Evolutionary conservation across 768 basidiomycete species (phyloP).

Genomic region (Sistotremastrum niveocremeum): DNA sequence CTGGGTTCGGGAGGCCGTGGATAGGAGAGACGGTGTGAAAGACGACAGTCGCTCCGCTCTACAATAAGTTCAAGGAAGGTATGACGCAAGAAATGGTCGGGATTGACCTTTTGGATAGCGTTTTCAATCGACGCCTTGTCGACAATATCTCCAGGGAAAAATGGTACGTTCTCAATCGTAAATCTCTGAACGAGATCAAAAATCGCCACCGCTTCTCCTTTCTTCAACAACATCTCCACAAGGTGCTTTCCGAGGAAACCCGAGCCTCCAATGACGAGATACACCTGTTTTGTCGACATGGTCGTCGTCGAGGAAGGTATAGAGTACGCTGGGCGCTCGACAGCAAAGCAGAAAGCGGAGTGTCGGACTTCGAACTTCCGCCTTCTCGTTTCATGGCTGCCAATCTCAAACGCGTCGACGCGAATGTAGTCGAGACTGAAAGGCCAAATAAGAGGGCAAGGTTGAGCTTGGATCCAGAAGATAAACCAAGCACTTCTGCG

Average conservation of each 20-base stretch:
- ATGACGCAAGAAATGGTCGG: neutral
- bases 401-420: too few species aligned
- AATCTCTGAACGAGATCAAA: slow-evolving; percentile 91
- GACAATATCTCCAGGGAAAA: slow-evolving; percentile 83
- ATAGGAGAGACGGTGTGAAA: slow-evolving; percentile 90
- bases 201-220: slow-evolving; percentile 70
- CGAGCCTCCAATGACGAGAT: slow-evolving; percentile 88
- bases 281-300: slow-evolving; percentile 38
- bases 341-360: too few species aligned
- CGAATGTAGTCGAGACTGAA: too few species aligned
- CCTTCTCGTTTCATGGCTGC: too few species aligned
- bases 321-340: too few species aligned
- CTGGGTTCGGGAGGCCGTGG: slow-evolving; percentile 50
- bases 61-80: neutral
- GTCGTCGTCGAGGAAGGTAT: too few species aligned
- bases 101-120: slow-evolving; percentile 55
- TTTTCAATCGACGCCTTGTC: slow-evolving; percentile 56
- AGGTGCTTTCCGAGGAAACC: slow-evolving; percentile 88
- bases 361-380: too few species aligned
- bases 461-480: too few species aligned
- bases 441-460: too few species aligned
- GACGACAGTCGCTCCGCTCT: slow-evolving; percentile 80
- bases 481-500: too few species aligned
- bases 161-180: slow-evolving; percentile 57
- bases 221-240: slow-evolving; percentile 67